phyloP scores from a whole-genome alignment of 208 protist genomes.

The Spironucleus salmonicida region DNA sequence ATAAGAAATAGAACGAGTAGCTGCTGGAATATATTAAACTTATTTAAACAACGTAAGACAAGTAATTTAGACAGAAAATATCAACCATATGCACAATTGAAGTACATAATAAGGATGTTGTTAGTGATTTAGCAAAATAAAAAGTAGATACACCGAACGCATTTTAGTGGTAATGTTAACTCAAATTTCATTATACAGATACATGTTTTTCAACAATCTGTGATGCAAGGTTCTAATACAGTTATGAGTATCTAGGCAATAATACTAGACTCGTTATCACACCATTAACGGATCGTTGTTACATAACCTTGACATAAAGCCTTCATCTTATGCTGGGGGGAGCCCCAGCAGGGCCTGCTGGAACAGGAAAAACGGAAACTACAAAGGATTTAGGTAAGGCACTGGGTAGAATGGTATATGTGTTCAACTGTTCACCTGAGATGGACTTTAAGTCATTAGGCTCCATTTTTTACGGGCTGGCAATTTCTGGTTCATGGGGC shows the following conservation, averaged over 20 bases:
- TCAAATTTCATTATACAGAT: constrained; percentile 82
- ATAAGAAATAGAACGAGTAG: constrained; percentile 73
- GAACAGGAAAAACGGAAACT: constrained; percentile 89
- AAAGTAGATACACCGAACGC: constrained; percentile 59
- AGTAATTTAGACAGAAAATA: constrained; percentile 69
- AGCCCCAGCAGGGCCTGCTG: constrained; percentile 73
- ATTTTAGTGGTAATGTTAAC: constrained; percentile 83
- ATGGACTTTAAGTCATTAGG: constrained; percentile 89
- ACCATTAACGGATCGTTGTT: constrained; percentile 90
- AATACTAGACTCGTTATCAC: constrained; percentile 89
- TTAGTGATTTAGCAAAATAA: constrained; percentile 49
- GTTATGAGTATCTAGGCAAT: constrained; percentile 94
- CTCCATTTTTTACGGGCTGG: constrained; percentile 82
- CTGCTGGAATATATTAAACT: constrained; percentile 74
- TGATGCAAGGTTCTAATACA: constrained; percentile 77
- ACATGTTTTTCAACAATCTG: constrained; percentile 75
- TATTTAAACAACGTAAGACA: constrained; percentile 59
- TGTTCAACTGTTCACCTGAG: constrained; percentile 76
- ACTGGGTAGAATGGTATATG: constrained; percentile 84
- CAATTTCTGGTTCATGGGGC: constrained; percentile 79
- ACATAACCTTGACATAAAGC: constrained; percentile 90
- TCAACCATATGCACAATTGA: constrained; percentile 92
- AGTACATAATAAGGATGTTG: constrained; percentile 65
- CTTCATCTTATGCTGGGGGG: constrained; percentile 82
- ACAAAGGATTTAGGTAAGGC: constrained; percentile 89